phyloP scores from a whole-genome alignment of 306 rosid genomes.

The Ormosia emarginata region DNA sequence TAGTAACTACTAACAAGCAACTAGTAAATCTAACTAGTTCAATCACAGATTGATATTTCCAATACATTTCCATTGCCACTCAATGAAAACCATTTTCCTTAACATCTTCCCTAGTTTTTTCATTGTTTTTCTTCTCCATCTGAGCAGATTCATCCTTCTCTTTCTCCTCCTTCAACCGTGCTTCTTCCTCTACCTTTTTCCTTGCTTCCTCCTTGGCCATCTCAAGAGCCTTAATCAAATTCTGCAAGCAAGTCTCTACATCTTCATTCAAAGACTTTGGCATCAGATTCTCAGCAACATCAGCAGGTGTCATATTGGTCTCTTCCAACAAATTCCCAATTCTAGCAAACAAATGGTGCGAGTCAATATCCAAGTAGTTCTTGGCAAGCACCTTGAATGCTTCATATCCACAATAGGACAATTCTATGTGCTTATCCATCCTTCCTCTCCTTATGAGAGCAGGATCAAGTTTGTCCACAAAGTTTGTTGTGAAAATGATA shows the following conservation, averaged over 20 bases:
- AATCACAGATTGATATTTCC: neutral
- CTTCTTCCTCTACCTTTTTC: constrained; percentile 32
- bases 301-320: constrained; percentile 55
- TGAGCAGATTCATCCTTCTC: neutral
- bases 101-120: neutral
- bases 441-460: constrained; percentile 63
- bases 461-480: constrained; percentile 61
- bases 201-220: constrained; percentile 32
- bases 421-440: constrained; percentile 74
- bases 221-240: constrained; percentile 50
- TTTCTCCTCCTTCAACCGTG: constrained; percentile 24
- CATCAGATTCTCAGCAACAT: constrained; percentile 73
- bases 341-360: constrained; percentile 30
- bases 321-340: constrained; percentile 40
- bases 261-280: constrained; percentile 46
- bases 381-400: constrained; percentile 61
- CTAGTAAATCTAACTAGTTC: neutral
- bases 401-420: constrained; percentile 61
- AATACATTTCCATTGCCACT: neutral
- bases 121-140: neutral
- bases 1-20: neutral
- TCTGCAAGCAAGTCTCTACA: constrained; percentile 37
- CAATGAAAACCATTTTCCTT: constrained; percentile 34
- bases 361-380: constrained; percentile 56
- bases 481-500: constrained; percentile 62